These are phyloP conservation scores for Panicum virgatum DNA, from an alignment of 202 grass and related monocot genomes.

Conservation along the genomic window DNA sequence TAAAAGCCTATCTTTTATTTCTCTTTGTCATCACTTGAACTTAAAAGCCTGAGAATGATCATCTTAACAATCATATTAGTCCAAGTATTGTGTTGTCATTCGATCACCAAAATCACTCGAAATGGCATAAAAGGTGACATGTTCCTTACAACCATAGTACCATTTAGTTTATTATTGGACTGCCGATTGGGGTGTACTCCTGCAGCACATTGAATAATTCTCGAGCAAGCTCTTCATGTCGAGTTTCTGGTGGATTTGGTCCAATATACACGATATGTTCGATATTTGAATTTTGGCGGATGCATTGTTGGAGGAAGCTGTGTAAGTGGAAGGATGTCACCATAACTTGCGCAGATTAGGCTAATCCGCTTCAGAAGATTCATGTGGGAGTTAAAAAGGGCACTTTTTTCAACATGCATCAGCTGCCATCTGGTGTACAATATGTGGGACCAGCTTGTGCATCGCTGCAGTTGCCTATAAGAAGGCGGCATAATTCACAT, in stretches of 20 bases:
- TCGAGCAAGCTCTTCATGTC: not conserved
- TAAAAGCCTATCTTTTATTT: too few relatives aligned
- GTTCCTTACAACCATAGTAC: too few relatives aligned
- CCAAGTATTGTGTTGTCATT: too few relatives aligned
- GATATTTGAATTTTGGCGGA: not conserved
- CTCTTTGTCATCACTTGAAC: too few relatives aligned
- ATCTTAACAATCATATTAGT: too few relatives aligned
- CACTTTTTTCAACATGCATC: not conserved
- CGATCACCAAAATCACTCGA: too few relatives aligned
- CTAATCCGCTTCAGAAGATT: not conserved
- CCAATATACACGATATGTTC: not conserved
- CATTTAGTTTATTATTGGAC: not conserved
- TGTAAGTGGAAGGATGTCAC: conserved; percentile 12
- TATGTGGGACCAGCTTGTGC: not conserved
- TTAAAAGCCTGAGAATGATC: too few relatives aligned
- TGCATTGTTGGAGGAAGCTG: not conserved
- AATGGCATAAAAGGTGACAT: not conserved
- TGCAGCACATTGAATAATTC: not conserved
- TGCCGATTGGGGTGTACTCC: not conserved
- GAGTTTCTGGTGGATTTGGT: not conserved
- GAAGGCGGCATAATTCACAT: not conserved
- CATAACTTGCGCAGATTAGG: not conserved
- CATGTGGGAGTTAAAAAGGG: not conserved
- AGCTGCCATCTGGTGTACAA: not conserved
- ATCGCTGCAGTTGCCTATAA: not conserved